phyloP scores from a whole-genome alignment of 1,284 basidiomycete species.

The Cronartium quercuum region DNA sequence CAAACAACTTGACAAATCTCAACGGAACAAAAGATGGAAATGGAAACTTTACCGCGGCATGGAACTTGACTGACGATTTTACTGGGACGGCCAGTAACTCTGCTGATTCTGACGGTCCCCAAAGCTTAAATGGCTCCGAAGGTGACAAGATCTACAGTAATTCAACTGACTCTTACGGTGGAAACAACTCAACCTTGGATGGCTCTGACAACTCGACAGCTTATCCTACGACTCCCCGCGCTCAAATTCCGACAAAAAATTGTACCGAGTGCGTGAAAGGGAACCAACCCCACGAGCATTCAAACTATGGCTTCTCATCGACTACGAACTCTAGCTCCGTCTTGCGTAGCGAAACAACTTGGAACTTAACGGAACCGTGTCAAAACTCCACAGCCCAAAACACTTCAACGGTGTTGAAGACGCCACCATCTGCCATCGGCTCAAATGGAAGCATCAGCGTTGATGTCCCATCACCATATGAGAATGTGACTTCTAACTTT shows the following conservation, averaged over 20 bases:
- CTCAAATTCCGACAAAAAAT: background rate
- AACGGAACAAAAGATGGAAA: no score
- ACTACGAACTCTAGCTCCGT: background rate
- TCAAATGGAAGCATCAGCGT: background rate
- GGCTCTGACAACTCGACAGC: background rate
- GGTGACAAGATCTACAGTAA: no score
- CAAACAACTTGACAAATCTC: no score
- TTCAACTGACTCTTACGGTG: background rate
- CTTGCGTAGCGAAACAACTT: background rate
- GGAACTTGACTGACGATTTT: no score
- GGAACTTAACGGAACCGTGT: background rate
- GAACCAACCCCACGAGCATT: background rate
- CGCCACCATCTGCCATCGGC: background rate
- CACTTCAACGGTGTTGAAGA: background rate
- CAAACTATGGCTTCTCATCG: background rate
- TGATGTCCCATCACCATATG: background rate
- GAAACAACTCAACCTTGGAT: background rate
- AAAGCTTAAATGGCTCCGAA: no score
- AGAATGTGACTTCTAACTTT: background rate
- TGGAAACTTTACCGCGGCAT: no score
- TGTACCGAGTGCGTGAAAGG: background rate
- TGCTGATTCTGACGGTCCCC: no score
- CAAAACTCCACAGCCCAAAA: background rate
- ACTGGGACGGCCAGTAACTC: no score
- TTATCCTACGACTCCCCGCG: background rate